These are phyloP conservation scores for Mortierella hygrophila DNA, from an alignment of 192 early-diverging fungal genomes.

Conservation along the genomic window DNA sequence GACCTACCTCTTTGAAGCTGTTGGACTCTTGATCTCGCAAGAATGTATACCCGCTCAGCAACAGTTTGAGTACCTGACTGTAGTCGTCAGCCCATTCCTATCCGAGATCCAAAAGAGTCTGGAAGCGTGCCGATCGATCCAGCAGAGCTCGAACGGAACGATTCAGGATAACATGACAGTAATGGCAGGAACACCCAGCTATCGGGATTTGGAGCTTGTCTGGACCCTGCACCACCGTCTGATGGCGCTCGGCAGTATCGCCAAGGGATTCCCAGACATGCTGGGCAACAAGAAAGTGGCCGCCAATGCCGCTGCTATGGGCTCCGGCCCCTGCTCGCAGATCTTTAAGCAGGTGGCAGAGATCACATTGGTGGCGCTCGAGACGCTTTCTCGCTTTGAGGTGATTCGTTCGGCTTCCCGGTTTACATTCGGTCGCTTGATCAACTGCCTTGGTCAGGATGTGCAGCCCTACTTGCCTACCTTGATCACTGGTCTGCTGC, in stretches of 20 bases:
- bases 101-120: conserved; percentile 80
- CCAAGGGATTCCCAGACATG: conserved; percentile 79
- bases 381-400: conserved; percentile 70
- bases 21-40: conserved; percentile 91
- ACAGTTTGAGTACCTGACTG: conserved; percentile 80
- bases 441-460: conserved; percentile 87
- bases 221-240: conserved; percentile 87
- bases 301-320: conserved; percentile 29
- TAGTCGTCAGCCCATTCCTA: conserved; percentile 84
- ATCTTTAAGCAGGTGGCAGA: conserved; percentile 88
- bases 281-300: conserved; percentile 32
- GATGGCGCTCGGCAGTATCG: conserved; percentile 85
- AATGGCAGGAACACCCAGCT: conserved; percentile 63
- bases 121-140: conserved; percentile 70
- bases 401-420: conserved; percentile 78
- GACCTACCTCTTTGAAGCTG: conserved; percentile 91
- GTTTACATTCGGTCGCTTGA: conserved; percentile 88
- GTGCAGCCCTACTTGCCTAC: conserved; percentile 84
- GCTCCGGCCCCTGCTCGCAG: conserved; percentile 67
- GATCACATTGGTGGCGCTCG: conserved; percentile 78
- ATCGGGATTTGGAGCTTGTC: conserved; percentile 76
- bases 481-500: conserved; percentile 82
- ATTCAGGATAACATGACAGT: conserved; percentile 21
- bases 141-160: conserved; percentile 32
- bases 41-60: conserved; percentile 73